Percentiles rank a stretch among this genome's conserved stretches.
Conservation (phyloP, 306 rosid species). For the Herpetospermum pedunculosum region DNA sequence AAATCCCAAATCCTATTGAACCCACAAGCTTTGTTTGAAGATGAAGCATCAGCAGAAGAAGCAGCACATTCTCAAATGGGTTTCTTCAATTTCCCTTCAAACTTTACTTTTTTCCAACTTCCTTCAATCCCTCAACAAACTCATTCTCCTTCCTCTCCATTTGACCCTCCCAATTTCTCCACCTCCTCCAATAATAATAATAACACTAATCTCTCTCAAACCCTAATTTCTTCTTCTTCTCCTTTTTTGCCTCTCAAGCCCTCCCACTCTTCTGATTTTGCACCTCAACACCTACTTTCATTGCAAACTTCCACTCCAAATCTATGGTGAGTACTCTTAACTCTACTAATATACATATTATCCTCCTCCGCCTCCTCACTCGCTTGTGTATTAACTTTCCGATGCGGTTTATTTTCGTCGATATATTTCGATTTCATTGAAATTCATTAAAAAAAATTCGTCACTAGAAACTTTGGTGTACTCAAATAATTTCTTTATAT, state of each 20-base stretch:
- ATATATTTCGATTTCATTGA: too few species aligned
- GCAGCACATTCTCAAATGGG: constrained; percentile 38
- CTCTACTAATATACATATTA: too few species aligned
- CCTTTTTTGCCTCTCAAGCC: constrained; percentile 20
- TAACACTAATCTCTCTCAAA: constrained; percentile 34
- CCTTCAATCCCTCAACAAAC: constrained; percentile 25
- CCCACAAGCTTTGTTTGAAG: constrained; percentile 43
- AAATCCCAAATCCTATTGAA: constrained; percentile 37
- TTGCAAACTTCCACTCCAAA: constrained; percentile 61
- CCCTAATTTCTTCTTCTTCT: constrained; percentile 50
- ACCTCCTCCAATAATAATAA: neutral
- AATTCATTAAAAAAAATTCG: too few species aligned
- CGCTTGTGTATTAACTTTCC: too few species aligned
- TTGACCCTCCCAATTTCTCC: neutral
- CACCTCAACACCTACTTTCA: constrained; percentile 62
- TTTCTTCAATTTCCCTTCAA: constrained; percentile 52
- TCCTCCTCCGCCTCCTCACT: too few species aligned
- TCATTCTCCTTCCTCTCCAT: neutral
- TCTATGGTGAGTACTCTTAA: too few species aligned
- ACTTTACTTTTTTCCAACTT: constrained; percentile 10
- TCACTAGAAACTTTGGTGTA: too few species aligned
- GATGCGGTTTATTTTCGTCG: too few species aligned
- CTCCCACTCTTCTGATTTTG: constrained; percentile 17
- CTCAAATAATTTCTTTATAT: too few species aligned
- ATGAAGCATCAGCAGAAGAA: constrained; percentile 1